Conservation (phyloP, 1,284 basidiomycete species). For the Retiboletus flavoniger region DNA sequence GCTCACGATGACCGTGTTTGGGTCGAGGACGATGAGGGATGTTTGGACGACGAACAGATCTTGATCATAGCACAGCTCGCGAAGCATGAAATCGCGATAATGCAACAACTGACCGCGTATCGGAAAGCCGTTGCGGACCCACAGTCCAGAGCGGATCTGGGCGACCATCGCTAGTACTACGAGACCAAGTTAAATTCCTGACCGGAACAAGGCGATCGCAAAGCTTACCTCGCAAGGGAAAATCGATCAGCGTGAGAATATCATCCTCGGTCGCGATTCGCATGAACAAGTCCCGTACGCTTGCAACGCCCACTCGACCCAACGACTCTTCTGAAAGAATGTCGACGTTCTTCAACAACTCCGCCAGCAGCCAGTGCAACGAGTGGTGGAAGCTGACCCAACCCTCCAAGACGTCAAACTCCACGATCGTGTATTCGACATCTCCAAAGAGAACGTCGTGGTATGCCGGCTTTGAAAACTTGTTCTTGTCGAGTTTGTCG, state of each 20-base stretch:
- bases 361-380: constrained; percentile 88
- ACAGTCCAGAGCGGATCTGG: constrained; percentile 92
- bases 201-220: not conserved
- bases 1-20: constrained; percentile 78
- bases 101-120: constrained; percentile 96
- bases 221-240: constrained; percentile 75
- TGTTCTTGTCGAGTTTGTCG: constrained; percentile 62
- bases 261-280: constrained; percentile 60
- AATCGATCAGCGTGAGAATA: constrained; percentile 76
- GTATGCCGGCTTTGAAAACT: constrained; percentile 60
- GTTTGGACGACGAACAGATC: constrained; percentile 92
- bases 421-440: constrained; percentile 58
- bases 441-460: constrained; percentile 68
- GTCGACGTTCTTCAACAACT: constrained; percentile 82
- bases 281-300: constrained; percentile 61
- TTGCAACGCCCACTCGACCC: constrained; percentile 48
- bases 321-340: constrained; percentile 59
- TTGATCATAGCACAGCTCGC: constrained; percentile 96
- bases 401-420: constrained; percentile 79
- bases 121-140: constrained; percentile 97
- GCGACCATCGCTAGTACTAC: constrained; percentile 86
- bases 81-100: constrained; percentile 94
- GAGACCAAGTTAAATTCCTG: constrained; percentile 6
- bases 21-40: constrained; percentile 77
- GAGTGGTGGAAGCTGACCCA: constrained; percentile 95